Percentiles rank a stretch among this genome's conserved stretches.
Evolutionary conservation across 2,329 filamentous ascomycete genomes (phyloP).

Genomic region (Scopulariopsis brevicaulis): DNA sequence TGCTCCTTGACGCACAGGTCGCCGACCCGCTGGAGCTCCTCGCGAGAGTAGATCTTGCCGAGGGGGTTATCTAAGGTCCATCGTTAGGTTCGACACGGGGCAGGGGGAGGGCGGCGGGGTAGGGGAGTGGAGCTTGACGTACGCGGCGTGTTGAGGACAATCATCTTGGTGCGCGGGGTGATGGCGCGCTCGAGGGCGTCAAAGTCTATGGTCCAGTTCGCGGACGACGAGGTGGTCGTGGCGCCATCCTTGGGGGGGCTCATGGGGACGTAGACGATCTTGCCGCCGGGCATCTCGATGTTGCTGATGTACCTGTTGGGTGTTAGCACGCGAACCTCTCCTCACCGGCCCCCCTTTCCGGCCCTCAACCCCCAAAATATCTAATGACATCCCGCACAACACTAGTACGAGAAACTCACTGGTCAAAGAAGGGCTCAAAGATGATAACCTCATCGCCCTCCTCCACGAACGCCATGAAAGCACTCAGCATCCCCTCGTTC

Average conservation of each 20-base stretch:
- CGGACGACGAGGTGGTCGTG: slow-evolving; percentile 68
- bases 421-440: slow-evolving; percentile 98
- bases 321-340: neutral
- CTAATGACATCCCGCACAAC: no score
- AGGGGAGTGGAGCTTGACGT: slow-evolving; percentile 7
- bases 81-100: neutral
- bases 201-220: slow-evolving; percentile 82
- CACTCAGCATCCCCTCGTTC: slow-evolving; percentile 87
- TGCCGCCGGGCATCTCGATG: slow-evolving; percentile 95
- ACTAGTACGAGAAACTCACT: slow-evolving; percentile 36
- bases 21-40: slow-evolving; percentile 75
- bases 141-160: slow-evolving; percentile 73
- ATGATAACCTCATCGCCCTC: slow-evolving; percentile 92
- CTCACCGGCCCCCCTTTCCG: neutral
- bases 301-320: slow-evolving; percentile 72
- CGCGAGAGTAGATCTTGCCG: slow-evolving; percentile 82
- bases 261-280: slow-evolving; percentile 89
- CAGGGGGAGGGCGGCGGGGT: neutral
- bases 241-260: slow-evolving; percentile 76
- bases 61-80: slow-evolving; percentile 67
- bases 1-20: slow-evolving; percentile 86
- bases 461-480: slow-evolving; percentile 97
- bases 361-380: neutral
- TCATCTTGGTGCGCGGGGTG: slow-evolving; percentile 86
- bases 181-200: slow-evolving; percentile 71